Percentiles rank a stretch among this genome's conserved stretches.
phyloP scores from a whole-genome alignment of 345 rosid species.

The Eucalyptus sp. region DNA sequence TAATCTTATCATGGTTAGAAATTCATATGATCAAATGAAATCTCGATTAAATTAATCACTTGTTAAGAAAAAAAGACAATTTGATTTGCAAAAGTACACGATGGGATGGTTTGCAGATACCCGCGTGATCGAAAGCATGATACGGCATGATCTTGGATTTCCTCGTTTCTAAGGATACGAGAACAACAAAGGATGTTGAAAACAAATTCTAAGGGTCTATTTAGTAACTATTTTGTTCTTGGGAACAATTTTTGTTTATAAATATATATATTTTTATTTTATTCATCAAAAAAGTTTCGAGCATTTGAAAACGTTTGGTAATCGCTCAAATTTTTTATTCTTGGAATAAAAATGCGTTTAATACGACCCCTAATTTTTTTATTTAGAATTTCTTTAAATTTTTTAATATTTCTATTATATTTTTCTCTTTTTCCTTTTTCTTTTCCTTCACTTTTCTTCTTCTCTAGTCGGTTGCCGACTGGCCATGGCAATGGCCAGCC shows the following conservation, averaged over 20 bases:
- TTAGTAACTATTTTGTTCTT: too few relatives aligned
- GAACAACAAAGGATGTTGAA: neutral
- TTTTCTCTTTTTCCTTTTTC: too few relatives aligned
- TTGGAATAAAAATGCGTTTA: rapidly evolving
- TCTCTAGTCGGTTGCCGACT: rapidly evolving
- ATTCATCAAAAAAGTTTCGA: too few relatives aligned
- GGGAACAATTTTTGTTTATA: too few relatives aligned
- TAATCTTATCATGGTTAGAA: too few relatives aligned
- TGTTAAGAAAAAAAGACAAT: neutral
- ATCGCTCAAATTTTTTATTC: rapidly evolving
- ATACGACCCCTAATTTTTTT: rapidly evolving
- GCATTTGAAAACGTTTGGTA: rapidly evolving
- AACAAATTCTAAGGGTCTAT: neutral
- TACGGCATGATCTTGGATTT: neutral
- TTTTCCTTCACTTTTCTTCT: too few relatives aligned
- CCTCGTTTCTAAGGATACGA: neutral
- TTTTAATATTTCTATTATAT: too few relatives aligned
- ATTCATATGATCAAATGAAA: rapidly evolving
- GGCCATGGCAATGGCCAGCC: rapidly evolving
- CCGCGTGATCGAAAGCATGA: too few relatives aligned
- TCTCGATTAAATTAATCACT: rapidly evolving
- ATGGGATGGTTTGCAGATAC: rapidly evolving
- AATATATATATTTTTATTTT: too few relatives aligned
- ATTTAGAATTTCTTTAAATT: too few relatives aligned
- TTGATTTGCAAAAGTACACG: neutral